Conservation (phyloP, 495 filamentous ascomycete species). For the Penicillium turbatum region DNA sequence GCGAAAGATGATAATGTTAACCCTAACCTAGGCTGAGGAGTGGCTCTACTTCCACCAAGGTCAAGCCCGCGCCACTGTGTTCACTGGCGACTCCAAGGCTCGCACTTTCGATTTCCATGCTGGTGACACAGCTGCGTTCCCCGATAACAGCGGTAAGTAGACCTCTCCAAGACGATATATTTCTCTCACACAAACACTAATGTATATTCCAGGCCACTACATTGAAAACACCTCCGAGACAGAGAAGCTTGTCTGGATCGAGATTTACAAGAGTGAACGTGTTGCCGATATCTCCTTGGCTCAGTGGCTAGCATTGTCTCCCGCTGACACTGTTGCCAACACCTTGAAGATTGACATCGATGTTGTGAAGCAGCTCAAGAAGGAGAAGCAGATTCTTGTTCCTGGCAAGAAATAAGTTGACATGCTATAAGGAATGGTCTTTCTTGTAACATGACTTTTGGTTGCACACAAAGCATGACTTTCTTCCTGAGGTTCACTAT, state of each 20-base stretch:
- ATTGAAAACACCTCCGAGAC: slow-evolving; percentile 61
- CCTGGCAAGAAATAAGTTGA: slow-evolving; percentile 13
- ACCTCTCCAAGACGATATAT: not conserved
- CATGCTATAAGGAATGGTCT: not conserved
- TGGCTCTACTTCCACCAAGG: slow-evolving; percentile 65
- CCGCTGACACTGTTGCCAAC: slow-evolving; percentile 54
- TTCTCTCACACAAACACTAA: slow-evolving; percentile 1
- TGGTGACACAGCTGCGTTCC: slow-evolving; percentile 62
- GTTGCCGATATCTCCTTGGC: slow-evolving; percentile 59
- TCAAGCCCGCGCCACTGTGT: slow-evolving; percentile 55
- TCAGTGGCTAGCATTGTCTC: slow-evolving; percentile 63
- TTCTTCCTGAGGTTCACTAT: too few species aligned
- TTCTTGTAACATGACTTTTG: too few species aligned
- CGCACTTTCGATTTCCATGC: slow-evolving; percentile 61
- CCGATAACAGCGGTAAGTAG: slow-evolving; percentile 52
- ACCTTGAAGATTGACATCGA: slow-evolving; percentile 54
- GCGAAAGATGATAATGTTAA: not conserved
- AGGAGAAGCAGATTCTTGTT: slow-evolving; percentile 57
- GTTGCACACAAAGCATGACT: too few species aligned
- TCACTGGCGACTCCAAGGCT: slow-evolving; percentile 53
- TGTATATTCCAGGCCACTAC: slow-evolving; percentile 48
- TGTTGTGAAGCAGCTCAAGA: slow-evolving; percentile 54
- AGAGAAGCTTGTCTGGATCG: slow-evolving; percentile 59
- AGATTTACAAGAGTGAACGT: slow-evolving; percentile 61
- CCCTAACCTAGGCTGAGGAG: slow-evolving; percentile 48